Base-by-base conservation (phyloP, 2,329 filamentous ascomycete species). In the Ascosphaera apis region DNA sequence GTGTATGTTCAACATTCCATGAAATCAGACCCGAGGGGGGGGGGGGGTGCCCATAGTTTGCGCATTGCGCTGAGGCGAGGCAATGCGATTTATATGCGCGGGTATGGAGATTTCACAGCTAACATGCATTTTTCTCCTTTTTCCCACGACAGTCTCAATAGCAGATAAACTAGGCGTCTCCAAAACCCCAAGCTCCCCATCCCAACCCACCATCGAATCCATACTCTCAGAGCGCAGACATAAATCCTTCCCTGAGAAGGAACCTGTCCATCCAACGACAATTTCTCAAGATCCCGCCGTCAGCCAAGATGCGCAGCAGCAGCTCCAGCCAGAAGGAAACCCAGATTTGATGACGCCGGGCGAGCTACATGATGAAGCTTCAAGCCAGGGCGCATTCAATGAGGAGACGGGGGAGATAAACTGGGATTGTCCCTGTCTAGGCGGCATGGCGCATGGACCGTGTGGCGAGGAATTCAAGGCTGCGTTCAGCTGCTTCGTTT, bases 401-500 rank as follows among this genome's bases (percentile, higher is more conserved):
- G 83, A 84, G 2, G 88, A 95, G 62, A 98, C 88, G 7, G 88
- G 88, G 46, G 88, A 98, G 67, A 98, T 98, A 60, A 98, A 98
- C 66, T 98, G 88, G 88, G 88, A 95, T 54, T 98, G 88, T 57
- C 88, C 88, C 12, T 98, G 88, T 55, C 63, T 98, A 23, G 88
- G 88, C 34, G 88, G 88, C 36, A 98, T 98, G 88, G 88, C 88
- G 5, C 62, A 92, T 51, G 88, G 88, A 0, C 88, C 88, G 37
- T 98, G 88, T 53, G 88, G 88, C 34, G 81, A 91, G 53, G 75
- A 95, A 50, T 98, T 98, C 68, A 83, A 76, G 63, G 74, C 75
- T 16, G 88, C 88, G 0, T 98, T 98, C 50, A 92, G 83, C 68
- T 98, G 88, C 62, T 98, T 98, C 50, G 83, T 98, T n/a, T 88